These are phyloP conservation scores for Curvularia sp. DNA, from an alignment of 2,329 filamentous ascomycete genomes.

Conservation along the genomic window DNA sequence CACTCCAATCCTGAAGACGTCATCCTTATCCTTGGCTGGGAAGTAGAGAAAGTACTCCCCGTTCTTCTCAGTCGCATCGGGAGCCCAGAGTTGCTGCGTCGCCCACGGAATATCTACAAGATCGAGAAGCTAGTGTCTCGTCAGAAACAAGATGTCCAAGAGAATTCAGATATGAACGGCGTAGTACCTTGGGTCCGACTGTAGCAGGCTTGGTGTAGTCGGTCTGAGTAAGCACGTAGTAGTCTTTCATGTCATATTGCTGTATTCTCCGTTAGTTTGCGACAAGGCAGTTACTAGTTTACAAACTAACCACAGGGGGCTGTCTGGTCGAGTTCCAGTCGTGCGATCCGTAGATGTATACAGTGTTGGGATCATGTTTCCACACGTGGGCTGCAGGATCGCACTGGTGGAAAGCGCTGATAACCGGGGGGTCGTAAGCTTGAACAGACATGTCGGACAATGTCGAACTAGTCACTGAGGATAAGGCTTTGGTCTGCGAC, in stretches of 20 bases:
- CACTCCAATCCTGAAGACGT: slow-evolving; percentile 76
- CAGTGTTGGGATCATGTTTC: slow-evolving; percentile 15
- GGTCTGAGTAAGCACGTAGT: slow-evolving; percentile 74
- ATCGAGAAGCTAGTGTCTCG: slow-evolving; percentile 10
- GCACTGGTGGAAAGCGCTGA: slow-evolving; percentile 16
- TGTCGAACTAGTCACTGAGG: background rate
- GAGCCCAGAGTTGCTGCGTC: slow-evolving; percentile 78
- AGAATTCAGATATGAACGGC: background rate
- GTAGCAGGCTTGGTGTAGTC: slow-evolving; percentile 63
- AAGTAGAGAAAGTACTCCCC: slow-evolving; percentile 78
- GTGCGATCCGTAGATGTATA: slow-evolving; percentile 17
- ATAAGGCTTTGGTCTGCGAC: background rate
- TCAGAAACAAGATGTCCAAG: background rate
- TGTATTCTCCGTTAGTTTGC: slow-evolving; percentile 41
- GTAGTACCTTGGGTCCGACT: slow-evolving; percentile 70
- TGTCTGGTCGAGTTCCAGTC: slow-evolving; percentile 12
- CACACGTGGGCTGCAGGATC: slow-evolving; percentile 18
- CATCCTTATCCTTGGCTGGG: slow-evolving; percentile 72
- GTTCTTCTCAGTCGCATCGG: slow-evolving; percentile 71
- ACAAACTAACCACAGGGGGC: slow-evolving; percentile 1
- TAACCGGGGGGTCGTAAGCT: slow-evolving; percentile 16
- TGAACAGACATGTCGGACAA: slow-evolving; percentile 6
- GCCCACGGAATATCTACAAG: slow-evolving; percentile 72
- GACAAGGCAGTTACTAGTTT: background rate
- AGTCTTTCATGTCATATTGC: slow-evolving; percentile 82